These are phyloP conservation scores for Mycena sanguinolenta DNA, from an alignment of 768 basidiomycete genomes.

Conservation along the genomic window DNA sequence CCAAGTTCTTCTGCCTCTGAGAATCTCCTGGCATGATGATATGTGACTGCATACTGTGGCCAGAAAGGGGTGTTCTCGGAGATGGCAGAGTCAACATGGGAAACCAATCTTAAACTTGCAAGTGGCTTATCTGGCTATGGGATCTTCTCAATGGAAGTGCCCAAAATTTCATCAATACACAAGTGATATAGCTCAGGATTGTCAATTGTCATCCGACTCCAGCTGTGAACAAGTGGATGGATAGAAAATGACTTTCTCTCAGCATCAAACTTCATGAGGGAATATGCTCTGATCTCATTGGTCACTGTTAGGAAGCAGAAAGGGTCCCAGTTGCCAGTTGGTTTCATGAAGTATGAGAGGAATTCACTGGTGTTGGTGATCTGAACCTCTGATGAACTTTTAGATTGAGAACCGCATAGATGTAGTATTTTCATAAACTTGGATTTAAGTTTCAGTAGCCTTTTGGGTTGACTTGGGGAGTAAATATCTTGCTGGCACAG, in stretches of 20 bases:
- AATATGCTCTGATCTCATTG: conserved; percentile 10
- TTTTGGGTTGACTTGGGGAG: no score
- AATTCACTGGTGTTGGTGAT: neutral
- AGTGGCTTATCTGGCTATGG: neutral
- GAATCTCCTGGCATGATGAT: no score
- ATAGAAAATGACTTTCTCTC: neutral
- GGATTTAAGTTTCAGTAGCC: no score
- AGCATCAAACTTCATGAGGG: neutral
- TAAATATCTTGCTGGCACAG: no score
- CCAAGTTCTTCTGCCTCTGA: no score
- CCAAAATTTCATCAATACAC: conserved; percentile 1
- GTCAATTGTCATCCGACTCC: neutral
- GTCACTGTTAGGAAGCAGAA: neutral
- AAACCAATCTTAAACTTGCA: no score
- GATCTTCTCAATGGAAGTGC: neutral
- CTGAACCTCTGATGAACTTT: neutral
- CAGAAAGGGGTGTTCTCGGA: no score
- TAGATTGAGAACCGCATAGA: no score
- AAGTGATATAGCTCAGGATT: neutral
- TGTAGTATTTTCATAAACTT: no score
- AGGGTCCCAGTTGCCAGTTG: neutral
- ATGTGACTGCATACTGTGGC: no score
- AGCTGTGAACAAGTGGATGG: conserved; percentile 16
- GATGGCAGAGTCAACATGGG: no score
- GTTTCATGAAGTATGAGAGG: neutral